A percentile compares a stretch with the other conserved stretches of the same genome.
Conservation (phyloP, 768 basidiomycete species). For the Termitomyces sp. region DNA sequence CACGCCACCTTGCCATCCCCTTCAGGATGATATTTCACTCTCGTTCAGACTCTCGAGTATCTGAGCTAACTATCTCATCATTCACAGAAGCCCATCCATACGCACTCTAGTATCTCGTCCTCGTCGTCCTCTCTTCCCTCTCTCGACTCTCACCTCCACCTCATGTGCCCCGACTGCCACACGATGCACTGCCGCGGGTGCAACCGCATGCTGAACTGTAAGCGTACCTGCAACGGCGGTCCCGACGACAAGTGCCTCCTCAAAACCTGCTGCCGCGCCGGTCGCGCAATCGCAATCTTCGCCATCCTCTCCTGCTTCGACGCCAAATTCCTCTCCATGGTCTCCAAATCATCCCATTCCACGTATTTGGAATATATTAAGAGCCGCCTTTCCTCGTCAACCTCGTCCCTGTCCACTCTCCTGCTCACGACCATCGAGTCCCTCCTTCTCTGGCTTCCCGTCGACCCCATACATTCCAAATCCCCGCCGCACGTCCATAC, state of each 20-base stretch:
- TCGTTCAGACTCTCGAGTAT: not conserved
- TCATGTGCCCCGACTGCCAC: constrained; percentile 7
- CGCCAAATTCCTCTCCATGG: not conserved
- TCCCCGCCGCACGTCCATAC: not conserved
- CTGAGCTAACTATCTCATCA: not conserved
- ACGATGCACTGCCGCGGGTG: constrained; percentile 13
- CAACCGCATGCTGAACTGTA: constrained; percentile 1
- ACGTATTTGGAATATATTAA: constrained; percentile 1
- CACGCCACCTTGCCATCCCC: not conserved
- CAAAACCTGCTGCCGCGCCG: constrained; percentile 10
- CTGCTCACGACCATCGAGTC: not conserved
- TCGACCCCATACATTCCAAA: not conserved
- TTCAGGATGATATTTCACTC: not conserved
- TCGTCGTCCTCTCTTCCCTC: not conserved
- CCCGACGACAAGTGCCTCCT: not conserved
- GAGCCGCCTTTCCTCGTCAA: not conserved
- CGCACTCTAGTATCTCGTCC: not conserved
- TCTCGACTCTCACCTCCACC: constrained; percentile 4
- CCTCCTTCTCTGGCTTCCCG: constrained; percentile 4
- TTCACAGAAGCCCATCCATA: constrained; percentile 4
- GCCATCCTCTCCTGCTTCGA: constrained; percentile 12
- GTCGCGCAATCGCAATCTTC: constrained; percentile 13
- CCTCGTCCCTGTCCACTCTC: not conserved
- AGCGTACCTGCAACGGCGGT: not conserved
- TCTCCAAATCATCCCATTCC: not conserved